Conservation (phyloP, 2,329 filamentous ascomycete genomes). For the Blastomyces silverae region DNA sequence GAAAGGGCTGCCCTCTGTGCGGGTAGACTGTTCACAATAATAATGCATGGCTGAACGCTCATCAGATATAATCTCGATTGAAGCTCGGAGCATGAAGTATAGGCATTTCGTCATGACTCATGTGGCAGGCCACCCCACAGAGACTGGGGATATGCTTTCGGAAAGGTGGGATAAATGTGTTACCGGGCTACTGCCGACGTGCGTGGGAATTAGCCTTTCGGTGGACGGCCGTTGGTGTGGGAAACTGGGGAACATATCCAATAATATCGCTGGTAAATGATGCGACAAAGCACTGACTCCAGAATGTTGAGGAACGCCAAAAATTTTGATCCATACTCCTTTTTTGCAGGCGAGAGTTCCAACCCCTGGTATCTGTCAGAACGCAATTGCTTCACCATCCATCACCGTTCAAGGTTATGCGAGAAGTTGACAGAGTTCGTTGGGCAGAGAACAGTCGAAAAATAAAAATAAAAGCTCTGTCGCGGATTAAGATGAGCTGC, state of each 20-base stretch:
- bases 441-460: not conserved
- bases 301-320: too few relatives aligned
- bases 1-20: not conserved
- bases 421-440: not conserved
- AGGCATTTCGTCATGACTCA: not conserved
- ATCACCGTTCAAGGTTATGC: not conserved
- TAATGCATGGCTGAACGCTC: not conserved
- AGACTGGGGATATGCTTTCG: not conserved
- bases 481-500: not conserved
- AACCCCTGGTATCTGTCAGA: too few relatives aligned
- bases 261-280: not conserved
- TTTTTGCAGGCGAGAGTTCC: not conserved
- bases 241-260: not conserved
- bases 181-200: not conserved
- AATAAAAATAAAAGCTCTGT: too few relatives aligned
- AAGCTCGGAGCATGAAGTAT: not conserved
- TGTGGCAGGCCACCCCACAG: not conserved
- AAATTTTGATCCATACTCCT: too few relatives aligned
- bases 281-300: too few relatives aligned
- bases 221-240: not conserved
- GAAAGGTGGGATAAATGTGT: not conserved
- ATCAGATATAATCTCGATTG: not conserved
- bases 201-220: not conserved
- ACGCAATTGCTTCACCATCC: not conserved
- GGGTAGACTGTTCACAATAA: not conserved